Base-by-base conservation (phyloP, 1,284 basidiomycete species). In the Vanrija sp. region DNA sequence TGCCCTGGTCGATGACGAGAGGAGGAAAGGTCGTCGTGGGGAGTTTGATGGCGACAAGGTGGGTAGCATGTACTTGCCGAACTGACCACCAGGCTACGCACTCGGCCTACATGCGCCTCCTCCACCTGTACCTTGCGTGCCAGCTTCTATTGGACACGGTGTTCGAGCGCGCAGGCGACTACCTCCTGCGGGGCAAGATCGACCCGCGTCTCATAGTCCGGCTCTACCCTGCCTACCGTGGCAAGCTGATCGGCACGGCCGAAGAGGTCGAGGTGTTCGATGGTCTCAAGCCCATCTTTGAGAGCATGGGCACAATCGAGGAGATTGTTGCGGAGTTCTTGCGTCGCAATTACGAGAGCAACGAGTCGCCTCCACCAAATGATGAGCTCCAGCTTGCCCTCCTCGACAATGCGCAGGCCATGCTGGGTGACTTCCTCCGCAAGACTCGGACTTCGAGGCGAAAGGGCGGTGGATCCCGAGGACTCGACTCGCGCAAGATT, bases 111-210 rank as follows among this genome's bases (percentile, higher is more conserved):
- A 50, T 77, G 16, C 58, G 68, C 4, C 72, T 75, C 46, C 63
- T 80, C 21, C 73, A 78, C 54, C 65, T 76, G 6, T 73, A 74
- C 34, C 68, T 79, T 12, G 78, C 76, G 1, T 73, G 65, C 46
- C 63, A 70, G 42, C 60, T 75, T n/a, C 57, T 79, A n/a, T 40
- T 57, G 15, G 69, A 75, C 48, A 73, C 72, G 0, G 61, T 66
- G 23, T 80, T 80, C 51, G 74, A 76, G 26, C 67, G 73, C 18
- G 75, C 77, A 3, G 74, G 75, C 5, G 71, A 74, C 18, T 73
- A 74, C 49, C 70, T 75, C 47, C 47, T 66, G 16, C 61, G 70
- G 10, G 74, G 68, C 19, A 76, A 77, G 55, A 57, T 71, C 9
- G 76, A 76, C 62, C 69, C 73, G 0, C 58, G 80, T 0, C 55